Base-by-base conservation (phyloP, 352 stramenopile genomes). In the Globisporangium rhizosaccharum region DNA sequence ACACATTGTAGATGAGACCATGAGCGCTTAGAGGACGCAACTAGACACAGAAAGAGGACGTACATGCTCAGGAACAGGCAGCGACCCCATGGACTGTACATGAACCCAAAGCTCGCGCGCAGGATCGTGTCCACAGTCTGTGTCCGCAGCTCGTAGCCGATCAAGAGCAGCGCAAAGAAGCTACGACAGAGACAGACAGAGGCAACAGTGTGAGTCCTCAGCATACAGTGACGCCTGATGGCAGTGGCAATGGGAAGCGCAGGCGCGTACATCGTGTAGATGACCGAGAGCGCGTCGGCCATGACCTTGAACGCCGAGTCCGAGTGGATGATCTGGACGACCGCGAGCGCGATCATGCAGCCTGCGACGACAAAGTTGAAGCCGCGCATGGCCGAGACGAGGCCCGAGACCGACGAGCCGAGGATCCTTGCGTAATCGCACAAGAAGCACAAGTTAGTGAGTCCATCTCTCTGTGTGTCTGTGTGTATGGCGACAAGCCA, bases 11-110 rank as follows among this genome's bases (percentile, higher is more conserved):
- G 23, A 23, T 23, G 23, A 23, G 23, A 23, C 23, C 23, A 23
- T 23, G 23, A 23, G 23, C 23, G 23, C 23, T 23, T 23, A 23
- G 23, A 23, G 23, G 23, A 23, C 23, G 23, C 23, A 23, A 23
- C 23, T 23, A 23, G 23, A 23, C 23, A 54, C 2, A 39, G 42
- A 1, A 14, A 7, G 37, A n/a, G 50, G 20, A 76, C 75, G 59
- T 72, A 92, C 85, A 94, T 94, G 79, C 74, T 83, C 58, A 94
- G 49, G 64, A 94, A 94, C 17, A 94, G 72, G 65, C 85, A 94
- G 52, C 85, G 82, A 12, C 85, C 85, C 82, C 83, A 94, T 8
- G 85, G 83, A 53, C 80, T 94, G 76, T 94, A 94, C 82, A 94
- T 92, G 76, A 94, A 94, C 33, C 85, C 85, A 45, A 91, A 94